phyloP scores from a whole-genome alignment of 108 stramenopile genomes.

The Bacterosira constricta region DNA sequence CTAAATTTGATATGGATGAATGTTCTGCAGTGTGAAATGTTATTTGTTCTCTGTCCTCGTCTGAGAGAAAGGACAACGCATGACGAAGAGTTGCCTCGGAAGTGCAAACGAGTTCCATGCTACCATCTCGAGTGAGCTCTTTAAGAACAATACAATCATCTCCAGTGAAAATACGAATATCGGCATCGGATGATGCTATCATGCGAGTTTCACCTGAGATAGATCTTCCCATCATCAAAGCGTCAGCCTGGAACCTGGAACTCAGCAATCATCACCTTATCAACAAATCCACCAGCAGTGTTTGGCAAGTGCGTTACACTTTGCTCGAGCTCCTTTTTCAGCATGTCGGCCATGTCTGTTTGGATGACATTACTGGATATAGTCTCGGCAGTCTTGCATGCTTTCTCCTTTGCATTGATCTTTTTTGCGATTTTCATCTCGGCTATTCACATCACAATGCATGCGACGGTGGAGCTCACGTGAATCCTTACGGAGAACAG shows the following conservation, averaged over 20 bases:
- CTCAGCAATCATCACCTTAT: no score
- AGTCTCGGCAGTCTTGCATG: no score
- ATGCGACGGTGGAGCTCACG: no score
- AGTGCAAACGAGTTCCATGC: slow-evolving; percentile 5
- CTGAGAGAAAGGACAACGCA: not conserved
- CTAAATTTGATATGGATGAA: no score
- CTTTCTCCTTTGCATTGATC: no score
- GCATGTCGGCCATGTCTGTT: not conserved
- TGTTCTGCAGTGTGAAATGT: slow-evolving; percentile 14
- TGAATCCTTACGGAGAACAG: no score
- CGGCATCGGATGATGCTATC: no score
- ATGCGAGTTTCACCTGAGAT: slow-evolving; percentile 6
- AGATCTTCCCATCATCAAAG: slow-evolving; percentile 4
- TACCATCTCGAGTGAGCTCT: slow-evolving; percentile 1
- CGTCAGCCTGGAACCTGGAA: slow-evolving; percentile 34
- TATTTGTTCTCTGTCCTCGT: no score
- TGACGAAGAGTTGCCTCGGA: not conserved
- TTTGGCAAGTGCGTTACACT: no score
- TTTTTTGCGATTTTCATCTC: not conserved
- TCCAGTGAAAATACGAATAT: slow-evolving; percentile 15
- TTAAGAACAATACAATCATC: slow-evolving; percentile 23
- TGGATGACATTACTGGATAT: not conserved
- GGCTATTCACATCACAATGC: not conserved
- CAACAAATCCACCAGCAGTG: no score
- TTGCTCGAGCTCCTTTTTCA: slow-evolving; percentile 1